Evolutionary conservation across 805 yeast genomes (phyloP).

Genomic region (Yarrowia osloensis): DNA sequence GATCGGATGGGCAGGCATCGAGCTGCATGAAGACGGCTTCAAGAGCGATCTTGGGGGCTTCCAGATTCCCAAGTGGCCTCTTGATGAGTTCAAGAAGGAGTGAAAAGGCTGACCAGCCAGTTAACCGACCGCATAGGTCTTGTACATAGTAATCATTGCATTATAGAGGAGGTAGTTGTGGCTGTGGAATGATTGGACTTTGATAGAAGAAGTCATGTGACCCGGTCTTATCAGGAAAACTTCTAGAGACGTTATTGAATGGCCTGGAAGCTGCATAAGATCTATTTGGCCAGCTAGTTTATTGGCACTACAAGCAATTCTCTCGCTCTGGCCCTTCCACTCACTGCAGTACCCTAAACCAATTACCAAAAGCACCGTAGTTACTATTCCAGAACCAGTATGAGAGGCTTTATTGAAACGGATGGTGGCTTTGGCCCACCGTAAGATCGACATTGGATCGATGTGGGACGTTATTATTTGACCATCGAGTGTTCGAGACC

Average conservation of each 20-base stretch:
- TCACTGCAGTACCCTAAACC: constrained; percentile 4
- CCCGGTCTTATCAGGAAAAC: no score
- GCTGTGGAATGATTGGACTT: no score
- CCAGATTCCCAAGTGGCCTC: constrained; percentile 85
- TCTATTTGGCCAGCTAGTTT: no score
- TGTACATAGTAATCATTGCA: constrained; percentile 15
- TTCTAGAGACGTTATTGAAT: no score
- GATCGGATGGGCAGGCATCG: constrained; percentile 98
- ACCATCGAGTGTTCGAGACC: not conserved
- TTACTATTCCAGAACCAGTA: no score
- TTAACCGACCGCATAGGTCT: not conserved
- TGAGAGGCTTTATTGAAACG: not conserved
- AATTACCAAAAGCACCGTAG: not conserved
- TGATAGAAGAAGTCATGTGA: no score
- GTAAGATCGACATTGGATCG: not conserved
- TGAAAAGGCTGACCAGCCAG: no score
- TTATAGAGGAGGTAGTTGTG: no score
- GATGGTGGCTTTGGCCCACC: not conserved
- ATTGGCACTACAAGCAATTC: no score
- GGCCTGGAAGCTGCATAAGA: no score
- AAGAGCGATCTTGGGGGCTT: constrained; percentile 54
- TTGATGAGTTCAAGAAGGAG: constrained; percentile 9
- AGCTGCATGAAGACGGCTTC: constrained; percentile 61
- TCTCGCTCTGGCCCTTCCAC: no score
- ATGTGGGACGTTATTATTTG: not conserved